Percentiles rank a stretch among this genome's conserved stretches.
Evolutionary conservation across 2,329 filamentous ascomycete genomes (phyloP).

Genomic region (Nigrospora osmanthi): DNA sequence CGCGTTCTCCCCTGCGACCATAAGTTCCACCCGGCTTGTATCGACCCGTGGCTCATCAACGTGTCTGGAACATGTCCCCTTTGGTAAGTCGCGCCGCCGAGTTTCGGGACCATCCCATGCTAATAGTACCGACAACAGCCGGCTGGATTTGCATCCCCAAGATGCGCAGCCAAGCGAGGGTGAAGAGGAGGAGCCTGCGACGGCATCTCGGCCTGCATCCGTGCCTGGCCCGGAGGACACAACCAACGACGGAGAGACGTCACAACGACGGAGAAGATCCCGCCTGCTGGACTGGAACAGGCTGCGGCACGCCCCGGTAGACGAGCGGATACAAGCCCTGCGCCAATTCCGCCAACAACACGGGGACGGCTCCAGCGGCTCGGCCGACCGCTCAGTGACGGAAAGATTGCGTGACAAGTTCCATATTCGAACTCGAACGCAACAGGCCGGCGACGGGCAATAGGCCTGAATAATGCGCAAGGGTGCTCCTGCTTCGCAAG

Average conservation of each 20-base stretch:
- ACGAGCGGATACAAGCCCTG: constrained; percentile 55
- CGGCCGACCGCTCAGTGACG: constrained; percentile 23
- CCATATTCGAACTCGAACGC: constrained; percentile 39
- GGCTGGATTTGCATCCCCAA: constrained; percentile 43
- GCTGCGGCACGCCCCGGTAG: constrained; percentile 48
- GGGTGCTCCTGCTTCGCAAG: too few relatives aligned
- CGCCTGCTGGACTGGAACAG: constrained; percentile 49
- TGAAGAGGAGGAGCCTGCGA: neutral
- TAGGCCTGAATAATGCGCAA: neutral
- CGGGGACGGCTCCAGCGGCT: constrained; percentile 11
- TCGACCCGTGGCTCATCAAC: constrained; percentile 64
- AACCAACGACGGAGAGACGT: constrained; percentile 19
- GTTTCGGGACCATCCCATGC: too few relatives aligned
- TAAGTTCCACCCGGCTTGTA: constrained; percentile 59
- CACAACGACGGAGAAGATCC: constrained; percentile 36
- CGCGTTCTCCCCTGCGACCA: constrained; percentile 61
- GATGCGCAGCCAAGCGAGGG: constrained; percentile 3
- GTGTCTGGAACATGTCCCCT: constrained; percentile 63
- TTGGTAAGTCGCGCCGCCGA: constrained; percentile 42
- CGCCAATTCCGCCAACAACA: constrained; percentile 39
- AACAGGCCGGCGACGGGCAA: constrained; percentile 11
- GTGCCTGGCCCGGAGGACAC: constrained; percentile 30
- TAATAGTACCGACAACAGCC: constrained; percentile 24
- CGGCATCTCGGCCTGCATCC: constrained; percentile 21
- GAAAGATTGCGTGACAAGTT: constrained; percentile 45